Evolutionary conservation across 116 monocot genomes (phyloP).

Genomic region (Iris pallida): DNA sequence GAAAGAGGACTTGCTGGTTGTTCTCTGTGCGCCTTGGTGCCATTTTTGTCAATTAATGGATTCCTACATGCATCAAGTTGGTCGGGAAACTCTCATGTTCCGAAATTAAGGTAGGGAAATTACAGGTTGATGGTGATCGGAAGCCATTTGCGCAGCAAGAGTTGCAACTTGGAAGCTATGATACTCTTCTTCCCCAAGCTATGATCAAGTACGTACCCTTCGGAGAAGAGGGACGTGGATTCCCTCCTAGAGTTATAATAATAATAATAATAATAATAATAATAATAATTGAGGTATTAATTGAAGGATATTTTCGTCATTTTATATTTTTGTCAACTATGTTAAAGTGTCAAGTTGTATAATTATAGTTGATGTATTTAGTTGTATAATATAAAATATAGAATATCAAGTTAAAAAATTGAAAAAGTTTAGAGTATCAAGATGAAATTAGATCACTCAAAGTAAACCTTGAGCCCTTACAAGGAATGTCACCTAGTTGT

Average conservation of each 20-base stretch:
- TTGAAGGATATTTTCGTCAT: too few relatives aligned
- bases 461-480: too few relatives aligned
- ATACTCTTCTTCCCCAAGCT: conserved; percentile 84
- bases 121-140: conserved; percentile 74
- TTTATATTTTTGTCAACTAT: too few relatives aligned
- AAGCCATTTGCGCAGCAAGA: conserved; percentile 72
- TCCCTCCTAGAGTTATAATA: conserved; percentile 69
- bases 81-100: conserved; percentile 56
- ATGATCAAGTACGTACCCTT: conserved; percentile 73
- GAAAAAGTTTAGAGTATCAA: too few relatives aligned
- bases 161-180: conserved; percentile 77
- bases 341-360: too few relatives aligned
- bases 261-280: too few relatives aligned
- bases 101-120: conserved; percentile 76
- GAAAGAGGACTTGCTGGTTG: conserved; percentile 83
- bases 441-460: too few relatives aligned
- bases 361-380: too few relatives aligned
- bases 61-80: conserved; percentile 68
- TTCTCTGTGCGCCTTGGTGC: conserved; percentile 96
- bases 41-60: conserved; percentile 94
- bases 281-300: too few relatives aligned
- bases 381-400: too few relatives aligned
- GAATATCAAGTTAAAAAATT: too few relatives aligned
- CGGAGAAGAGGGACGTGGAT: conserved; percentile 81
- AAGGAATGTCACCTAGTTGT: too few relatives aligned